Evolutionary conservation across 2,329 filamentous ascomycete species (phyloP).

Genomic region (Pseudocercospora macadamiae): DNA sequence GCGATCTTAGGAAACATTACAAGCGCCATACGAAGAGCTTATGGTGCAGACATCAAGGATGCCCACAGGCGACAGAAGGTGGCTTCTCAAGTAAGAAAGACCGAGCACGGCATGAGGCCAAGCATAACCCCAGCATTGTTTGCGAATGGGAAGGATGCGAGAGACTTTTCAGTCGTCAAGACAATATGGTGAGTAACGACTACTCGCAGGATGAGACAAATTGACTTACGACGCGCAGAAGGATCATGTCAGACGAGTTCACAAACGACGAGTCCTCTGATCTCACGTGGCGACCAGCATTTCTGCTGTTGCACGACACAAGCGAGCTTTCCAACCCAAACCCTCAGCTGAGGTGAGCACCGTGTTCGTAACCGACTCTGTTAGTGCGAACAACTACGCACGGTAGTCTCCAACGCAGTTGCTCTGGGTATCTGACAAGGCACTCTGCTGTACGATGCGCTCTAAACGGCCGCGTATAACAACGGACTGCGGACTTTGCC

Average conservation of each 20-base stretch:
- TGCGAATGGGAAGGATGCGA: conserved; percentile 63
- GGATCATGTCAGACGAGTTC: conserved; percentile 35
- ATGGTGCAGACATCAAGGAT: conserved; percentile 62
- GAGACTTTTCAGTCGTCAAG: conserved; percentile 62
- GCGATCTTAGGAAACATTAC: conserved; percentile 65
- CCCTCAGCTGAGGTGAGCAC: conserved; percentile 3
- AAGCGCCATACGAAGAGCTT: conserved; percentile 64
- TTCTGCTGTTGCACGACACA: background rate
- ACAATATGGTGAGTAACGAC: conserved; percentile 59
- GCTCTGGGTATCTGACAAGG: background rate
- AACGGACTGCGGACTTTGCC: background rate
- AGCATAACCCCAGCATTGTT: conserved; percentile 61
- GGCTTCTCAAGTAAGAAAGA: conserved; percentile 68
- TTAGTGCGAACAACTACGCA: background rate
- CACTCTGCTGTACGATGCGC: background rate
- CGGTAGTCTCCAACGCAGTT: background rate
- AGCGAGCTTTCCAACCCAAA: background rate
- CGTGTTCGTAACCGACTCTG: background rate
- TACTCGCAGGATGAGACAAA: background rate
- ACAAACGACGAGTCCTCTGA: conserved; percentile 24
- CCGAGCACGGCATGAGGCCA: conserved; percentile 63
- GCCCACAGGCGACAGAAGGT: conserved; percentile 58
- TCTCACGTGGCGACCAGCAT: conserved; percentile 10
- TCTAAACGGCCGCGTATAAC: background rate
- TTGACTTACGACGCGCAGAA: conserved; percentile 27